Percentiles rank a stretch among this genome's conserved stretches.
phyloP scores from a whole-genome alignment of 345 rosid species.

The Sisymbrium altissimum region DNA sequence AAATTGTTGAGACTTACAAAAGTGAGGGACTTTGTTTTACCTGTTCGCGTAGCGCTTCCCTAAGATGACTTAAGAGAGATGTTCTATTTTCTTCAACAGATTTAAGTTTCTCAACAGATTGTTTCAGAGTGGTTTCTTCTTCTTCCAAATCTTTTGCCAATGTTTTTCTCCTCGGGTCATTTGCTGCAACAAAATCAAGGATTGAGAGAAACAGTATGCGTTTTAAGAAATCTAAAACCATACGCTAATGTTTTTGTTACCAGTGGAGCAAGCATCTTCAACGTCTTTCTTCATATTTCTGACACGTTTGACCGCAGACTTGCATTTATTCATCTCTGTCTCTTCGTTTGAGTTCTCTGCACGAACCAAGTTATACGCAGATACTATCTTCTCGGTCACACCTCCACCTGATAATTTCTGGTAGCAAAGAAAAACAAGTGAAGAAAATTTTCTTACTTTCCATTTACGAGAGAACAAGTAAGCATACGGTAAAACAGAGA shows the following conservation, averaged over 20 bases:
- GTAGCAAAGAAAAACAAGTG: neutral
- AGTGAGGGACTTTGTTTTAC: conserved; percentile 28
- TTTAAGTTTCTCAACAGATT: conserved; percentile 71
- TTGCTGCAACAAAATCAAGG: conserved; percentile 38
- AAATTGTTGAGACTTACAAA: neutral
- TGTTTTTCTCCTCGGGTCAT: conserved; percentile 49
- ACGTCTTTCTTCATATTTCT: conserved; percentile 79
- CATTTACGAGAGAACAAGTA: too few species aligned
- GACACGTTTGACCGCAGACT: conserved; percentile 53
- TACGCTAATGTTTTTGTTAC: conserved; percentile 34
- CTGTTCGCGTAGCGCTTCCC: conserved; percentile 77
- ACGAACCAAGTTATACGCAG: conserved; percentile 59
- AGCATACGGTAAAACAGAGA: too few species aligned
- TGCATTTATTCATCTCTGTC: conserved; percentile 66
- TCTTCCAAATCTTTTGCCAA: conserved; percentile 68
- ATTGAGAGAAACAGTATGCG: neutral
- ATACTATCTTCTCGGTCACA: conserved; percentile 77
- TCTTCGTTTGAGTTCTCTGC: conserved; percentile 68
- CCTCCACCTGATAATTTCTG: conserved; percentile 76
- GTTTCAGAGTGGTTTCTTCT: conserved; percentile 61
- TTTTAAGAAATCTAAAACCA: neutral
- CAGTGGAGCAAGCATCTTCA: conserved; percentile 49
- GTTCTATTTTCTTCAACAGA: conserved; percentile 62
- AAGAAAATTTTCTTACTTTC: too few species aligned
- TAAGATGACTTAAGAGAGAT: conserved; percentile 62